Conservation (phyloP, 192 early-diverging fungal genomes). For the Backusella macrospora region DNA sequence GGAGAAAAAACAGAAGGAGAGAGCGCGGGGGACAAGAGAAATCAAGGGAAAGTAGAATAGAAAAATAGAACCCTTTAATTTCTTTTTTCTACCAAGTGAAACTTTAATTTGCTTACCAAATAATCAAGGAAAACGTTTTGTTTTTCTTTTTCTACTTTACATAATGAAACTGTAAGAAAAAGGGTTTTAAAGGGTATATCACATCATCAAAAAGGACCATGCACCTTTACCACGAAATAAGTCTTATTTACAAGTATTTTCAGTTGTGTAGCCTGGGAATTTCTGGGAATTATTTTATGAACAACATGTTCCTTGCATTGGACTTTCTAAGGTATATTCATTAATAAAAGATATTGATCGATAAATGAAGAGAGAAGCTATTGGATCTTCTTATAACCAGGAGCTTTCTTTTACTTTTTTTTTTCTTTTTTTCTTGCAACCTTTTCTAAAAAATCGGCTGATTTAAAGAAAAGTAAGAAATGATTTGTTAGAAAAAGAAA, state of each 20-base stretch:
- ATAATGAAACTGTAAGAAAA: constrained; percentile 1
- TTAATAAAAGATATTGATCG: not conserved
- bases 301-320: not conserved
- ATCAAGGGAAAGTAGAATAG: not conserved
- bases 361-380: not conserved
- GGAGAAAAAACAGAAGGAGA: too few relatives aligned
- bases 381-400: not conserved
- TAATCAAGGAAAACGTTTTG: not conserved
- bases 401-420: not conserved
- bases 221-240: constrained; percentile 2
- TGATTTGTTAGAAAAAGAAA: constrained; percentile 2
- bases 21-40: not conserved
- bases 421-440: too few relatives aligned
- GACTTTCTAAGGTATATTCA: not conserved
- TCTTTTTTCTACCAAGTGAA: not conserved
- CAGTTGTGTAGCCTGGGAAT: constrained; percentile 10
- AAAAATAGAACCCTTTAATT: not conserved
- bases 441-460: not conserved
- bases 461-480: constrained; percentile 2
- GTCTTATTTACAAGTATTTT: not conserved
- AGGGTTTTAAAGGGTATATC: not conserved
- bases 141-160: constrained; percentile 8
- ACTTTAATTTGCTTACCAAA: constrained; percentile 11
- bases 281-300: not conserved
- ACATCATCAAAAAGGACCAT: not conserved